phyloP scores from a whole-genome alignment of 768 basidiomycete genomes.

The Termitomyces sp. region DNA sequence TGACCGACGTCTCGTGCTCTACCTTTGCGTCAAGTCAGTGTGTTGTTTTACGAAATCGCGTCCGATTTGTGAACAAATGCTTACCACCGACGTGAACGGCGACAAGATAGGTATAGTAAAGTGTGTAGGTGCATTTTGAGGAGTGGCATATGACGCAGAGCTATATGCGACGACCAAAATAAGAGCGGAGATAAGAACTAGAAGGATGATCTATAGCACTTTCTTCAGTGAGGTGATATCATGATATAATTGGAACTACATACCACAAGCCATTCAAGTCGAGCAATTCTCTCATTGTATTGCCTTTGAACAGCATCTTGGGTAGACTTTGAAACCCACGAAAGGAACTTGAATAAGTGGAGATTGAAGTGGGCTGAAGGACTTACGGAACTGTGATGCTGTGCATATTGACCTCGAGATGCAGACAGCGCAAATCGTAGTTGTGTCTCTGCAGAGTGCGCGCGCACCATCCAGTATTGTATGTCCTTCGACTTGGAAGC shows the following conservation, averaged over 20 bases:
- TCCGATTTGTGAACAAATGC: conserved; percentile 10
- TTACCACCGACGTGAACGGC: conserved; percentile 72
- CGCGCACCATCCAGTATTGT: conserved; percentile 66
- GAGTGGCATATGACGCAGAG: conserved; percentile 21
- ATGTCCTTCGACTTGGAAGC: conserved; percentile 22
- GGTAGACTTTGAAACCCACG: conserved; percentile 34
- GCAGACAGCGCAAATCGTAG: conserved; percentile 20
- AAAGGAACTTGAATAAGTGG: background rate
- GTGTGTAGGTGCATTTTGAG: conserved; percentile 39
- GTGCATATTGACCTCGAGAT: background rate
- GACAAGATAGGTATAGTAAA: conserved; percentile 78
- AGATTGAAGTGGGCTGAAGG: background rate
- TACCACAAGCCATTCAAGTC: conserved; percentile 50
- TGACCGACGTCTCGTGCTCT: conserved; percentile 66
- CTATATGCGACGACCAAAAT: conserved; percentile 30
- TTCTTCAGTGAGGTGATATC: background rate
- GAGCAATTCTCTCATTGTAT: conserved; percentile 41
- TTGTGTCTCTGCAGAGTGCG: conserved; percentile 59
- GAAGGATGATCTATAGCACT: conserved; percentile 25
- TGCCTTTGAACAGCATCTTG: conserved; percentile 25
- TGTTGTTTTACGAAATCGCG: background rate
- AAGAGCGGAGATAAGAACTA: conserved; percentile 27
- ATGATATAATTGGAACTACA: conserved; percentile 12
- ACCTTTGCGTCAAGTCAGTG: conserved; percentile 34
- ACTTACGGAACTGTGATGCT: conserved; percentile 33